Evolutionary conservation across 805 yeast genomes (phyloP), one percentile per base, ranked within the genome.

Genomic region (Nakazawaea siamensis): DNA sequence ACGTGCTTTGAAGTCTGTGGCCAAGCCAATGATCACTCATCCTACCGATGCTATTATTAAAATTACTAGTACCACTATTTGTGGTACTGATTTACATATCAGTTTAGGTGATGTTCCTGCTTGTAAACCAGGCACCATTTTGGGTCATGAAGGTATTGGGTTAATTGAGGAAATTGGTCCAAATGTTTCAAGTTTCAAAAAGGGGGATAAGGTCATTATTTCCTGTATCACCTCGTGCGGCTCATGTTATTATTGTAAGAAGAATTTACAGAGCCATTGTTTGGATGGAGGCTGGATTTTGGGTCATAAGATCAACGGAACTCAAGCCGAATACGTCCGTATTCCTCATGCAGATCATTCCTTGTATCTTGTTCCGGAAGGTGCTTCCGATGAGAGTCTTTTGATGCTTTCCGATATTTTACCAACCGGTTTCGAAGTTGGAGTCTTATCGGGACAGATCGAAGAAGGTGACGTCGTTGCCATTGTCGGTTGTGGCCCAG

Each of bases 381-480:
- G 40, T 9, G 42, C 54, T 17, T 40, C 66, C 7, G 43, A 48
- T 23, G 78, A 75, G 35, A 64, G 75, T 30, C 58, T 76, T 50
- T 63, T 75, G 35, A 76, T 76, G 69, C 58, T 76, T 41, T 74
- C 78, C 9, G 80, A 73, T 45, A 77, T 79, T 18, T 56, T 77
- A 51, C 83, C 80, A 39, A 80, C 80, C 33, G 82, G 81, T 31
- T 69, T 75, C 55, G 76, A 75, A 42, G 76, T 76, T 38, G 82
- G 82, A 41, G 78, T 77, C 5, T 59, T 76, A 24, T 63, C 70
- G n/a, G 70, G 72, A 27, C 61, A 64, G 35, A 60, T 76, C 35
- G 54, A 60, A 29, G 60, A 68, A 43, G 78, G 76, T 41, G 83
- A 76, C 45, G 44, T 60, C 20, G 80, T 76, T 19, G 80, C 76